Percentiles rank a stretch among this genome's conserved stretches.
Evolutionary conservation across 2,329 filamentous ascomycete genomes (phyloP).

Genomic region (Paecilomyces sp.): DNA sequence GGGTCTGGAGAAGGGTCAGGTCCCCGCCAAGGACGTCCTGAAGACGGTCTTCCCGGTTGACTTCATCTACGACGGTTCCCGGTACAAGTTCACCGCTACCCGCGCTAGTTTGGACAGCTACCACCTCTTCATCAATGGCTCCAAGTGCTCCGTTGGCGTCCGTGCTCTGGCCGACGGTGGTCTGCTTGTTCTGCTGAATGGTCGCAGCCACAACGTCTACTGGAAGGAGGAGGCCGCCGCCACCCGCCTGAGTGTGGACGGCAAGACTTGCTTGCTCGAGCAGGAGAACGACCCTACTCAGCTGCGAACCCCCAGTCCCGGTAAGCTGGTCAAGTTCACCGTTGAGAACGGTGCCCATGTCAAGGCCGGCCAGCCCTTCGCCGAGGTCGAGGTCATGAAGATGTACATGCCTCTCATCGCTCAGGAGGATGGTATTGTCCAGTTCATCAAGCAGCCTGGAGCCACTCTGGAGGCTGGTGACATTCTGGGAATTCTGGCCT

Average conservation of each 20-base stretch:
- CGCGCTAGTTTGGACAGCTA: slow-evolving; percentile 89
- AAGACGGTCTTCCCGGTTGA: slow-evolving; percentile 97
- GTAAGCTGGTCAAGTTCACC: slow-evolving; percentile 96
- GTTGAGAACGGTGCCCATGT: slow-evolving; percentile 94
- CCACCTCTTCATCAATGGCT: slow-evolving; percentile 97
- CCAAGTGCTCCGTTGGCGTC: slow-evolving; percentile 88
- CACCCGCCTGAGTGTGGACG: slow-evolving; percentile 90
- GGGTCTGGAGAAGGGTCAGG: slow-evolving; percentile 93
- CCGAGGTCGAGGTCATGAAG: slow-evolving; percentile 99
- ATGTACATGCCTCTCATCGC: slow-evolving; percentile 99
- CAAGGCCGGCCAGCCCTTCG: slow-evolving; percentile 83
- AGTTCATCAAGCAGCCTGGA: slow-evolving; percentile 98
- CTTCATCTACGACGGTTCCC: slow-evolving; percentile 94
- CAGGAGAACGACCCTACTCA: slow-evolving; percentile 99
- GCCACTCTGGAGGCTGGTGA: slow-evolving; percentile 97
- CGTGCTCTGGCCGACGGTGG: slow-evolving; percentile 90
- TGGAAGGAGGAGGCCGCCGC: slow-evolving; percentile 99
- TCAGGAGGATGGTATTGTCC: slow-evolving; percentile 90
- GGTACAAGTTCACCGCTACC: slow-evolving; percentile 98
- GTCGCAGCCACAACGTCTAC: slow-evolving; percentile 96
- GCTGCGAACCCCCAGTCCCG: slow-evolving; percentile 85
- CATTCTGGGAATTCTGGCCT: slow-evolving; percentile 91
- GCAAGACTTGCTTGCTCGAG: slow-evolving; percentile 96
- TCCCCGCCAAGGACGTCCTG: slow-evolving; percentile 90
- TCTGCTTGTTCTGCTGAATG: slow-evolving; percentile 80